Base-by-base conservation (phyloP, 163 green algal genomes). In the Chloroidium sp. region DNA sequence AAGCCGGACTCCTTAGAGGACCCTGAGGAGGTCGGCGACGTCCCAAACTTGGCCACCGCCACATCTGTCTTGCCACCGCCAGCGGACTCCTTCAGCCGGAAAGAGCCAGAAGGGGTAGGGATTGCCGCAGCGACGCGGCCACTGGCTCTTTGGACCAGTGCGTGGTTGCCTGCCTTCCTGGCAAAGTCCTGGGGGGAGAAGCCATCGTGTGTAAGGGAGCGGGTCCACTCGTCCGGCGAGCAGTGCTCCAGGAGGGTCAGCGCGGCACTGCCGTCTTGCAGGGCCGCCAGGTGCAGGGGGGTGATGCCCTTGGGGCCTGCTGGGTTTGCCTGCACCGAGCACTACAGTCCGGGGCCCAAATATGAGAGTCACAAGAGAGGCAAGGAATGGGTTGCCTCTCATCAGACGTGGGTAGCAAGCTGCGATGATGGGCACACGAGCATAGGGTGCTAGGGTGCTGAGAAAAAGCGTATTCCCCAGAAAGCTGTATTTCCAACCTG, bases 261-360 rank as follows among this genome's bases (percentile, higher is more conserved):
- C 6, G 69, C 69, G 59, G 69, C 69, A 57, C 69, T 4, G 69
- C 69, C 14, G 14, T 10, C 10, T 14, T 76, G 76, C 60, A 94
- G 79, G 0, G 88, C 90, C 1, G 90, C 85, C 74, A 95, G 85
- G 81, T 95, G 92, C 81, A 95, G 83, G 12, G 92, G 91, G 0
- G 89, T 92, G 75, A 95, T 75, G 77, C 88, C 89, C 1, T 69
- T 62, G 0, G 88, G 87, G 1, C 91, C 91, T 36, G 78, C 81
- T 0, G 59, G 4, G 1, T 1, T 3, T 14, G 62, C 72, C 79
- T 82, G 79, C 72, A 78, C 4, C 79, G 61, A n/a, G 10, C 10
- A 79, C 2, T 2, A 13, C 3, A 4, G 58, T 67, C 57, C 4
- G 58, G 3, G 3, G 13, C 3, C 13, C 2, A 59, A 2, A 78